Evolutionary conservation across 1,284 basidiomycete species (phyloP).

Genomic region (Ceratobasidium sp.): DNA sequence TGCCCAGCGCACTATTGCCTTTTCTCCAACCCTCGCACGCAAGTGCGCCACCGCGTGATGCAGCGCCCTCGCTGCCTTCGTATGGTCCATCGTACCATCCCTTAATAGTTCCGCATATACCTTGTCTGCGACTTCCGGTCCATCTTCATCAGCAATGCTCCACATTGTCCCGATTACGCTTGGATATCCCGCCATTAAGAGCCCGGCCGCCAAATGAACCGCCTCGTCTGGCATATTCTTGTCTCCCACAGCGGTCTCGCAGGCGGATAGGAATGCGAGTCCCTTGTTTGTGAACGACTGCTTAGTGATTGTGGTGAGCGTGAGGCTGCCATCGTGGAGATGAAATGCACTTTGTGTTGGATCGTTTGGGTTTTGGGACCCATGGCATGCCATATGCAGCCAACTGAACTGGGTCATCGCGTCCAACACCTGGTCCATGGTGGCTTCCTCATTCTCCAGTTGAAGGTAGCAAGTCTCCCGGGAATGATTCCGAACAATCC

Average conservation of each 20-base stretch:
- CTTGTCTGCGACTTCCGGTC: slow-evolving; percentile 5
- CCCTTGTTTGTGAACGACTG: background rate
- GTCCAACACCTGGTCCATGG: background rate
- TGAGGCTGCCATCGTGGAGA: background rate
- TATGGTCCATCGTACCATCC: background rate
- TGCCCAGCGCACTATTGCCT: background rate
- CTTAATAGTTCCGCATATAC: slow-evolving; percentile 14
- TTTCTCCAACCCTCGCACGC: background rate
- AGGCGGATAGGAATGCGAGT: slow-evolving; percentile 20
- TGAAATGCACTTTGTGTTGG: slow-evolving; percentile 4
- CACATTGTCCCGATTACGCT: slow-evolving; percentile 22
- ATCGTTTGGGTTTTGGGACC: background rate
- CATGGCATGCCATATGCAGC: slow-evolving; percentile 18
- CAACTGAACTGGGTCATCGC: background rate
- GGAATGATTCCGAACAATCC: background rate
- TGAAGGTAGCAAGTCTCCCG: too few relatives aligned
- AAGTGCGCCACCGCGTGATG: background rate
- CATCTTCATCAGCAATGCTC: slow-evolving; percentile 10
- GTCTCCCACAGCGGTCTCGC: slow-evolving; percentile 4
- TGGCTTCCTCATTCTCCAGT: background rate
- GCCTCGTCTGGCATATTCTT: background rate
- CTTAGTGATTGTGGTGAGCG: slow-evolving; percentile 4
- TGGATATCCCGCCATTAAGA: slow-evolving; percentile 4
- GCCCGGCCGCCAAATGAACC: slow-evolving; percentile 4
- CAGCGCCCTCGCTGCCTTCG: background rate